Evolutionary conservation across 768 basidiomycete genomes (phyloP).

Genomic region (Lentinula aciculospora): DNA sequence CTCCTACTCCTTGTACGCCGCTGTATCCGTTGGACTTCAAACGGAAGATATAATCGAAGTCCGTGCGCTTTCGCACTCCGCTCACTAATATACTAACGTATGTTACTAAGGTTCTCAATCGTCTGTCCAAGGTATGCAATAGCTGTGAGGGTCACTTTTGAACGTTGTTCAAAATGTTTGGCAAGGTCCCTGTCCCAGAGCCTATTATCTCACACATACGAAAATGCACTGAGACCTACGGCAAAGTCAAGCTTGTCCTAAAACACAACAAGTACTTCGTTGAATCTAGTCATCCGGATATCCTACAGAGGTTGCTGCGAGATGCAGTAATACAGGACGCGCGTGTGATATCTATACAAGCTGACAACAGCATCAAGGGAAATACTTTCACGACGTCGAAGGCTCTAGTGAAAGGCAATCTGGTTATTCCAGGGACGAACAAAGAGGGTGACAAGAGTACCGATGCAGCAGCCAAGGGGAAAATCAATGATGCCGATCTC

Average conservation of each 20-base stretch:
- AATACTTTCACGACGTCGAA: conserved; percentile 75
- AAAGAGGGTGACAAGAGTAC: conserved; percentile 71
- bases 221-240: conserved; percentile 91
- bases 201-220: conserved; percentile 83
- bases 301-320: conserved; percentile 80
- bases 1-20: conserved; percentile 95
- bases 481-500: conserved; percentile 62
- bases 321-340: conserved; percentile 84
- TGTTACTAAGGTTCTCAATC: conserved; percentile 61
- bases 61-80: conserved; percentile 27
- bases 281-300: conserved; percentile 93
- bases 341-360: conserved; percentile 61
- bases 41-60: conserved; percentile 99
- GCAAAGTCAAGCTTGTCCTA: conserved; percentile 96
- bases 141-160: background rate
- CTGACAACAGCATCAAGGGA: conserved; percentile 73
- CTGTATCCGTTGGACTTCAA: conserved; percentile 95
- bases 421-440: conserved; percentile 83
- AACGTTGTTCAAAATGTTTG: background rate
- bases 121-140: conserved; percentile 62
- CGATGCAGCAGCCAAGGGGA: conserved; percentile 31
- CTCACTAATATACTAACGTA: conserved; percentile 23
- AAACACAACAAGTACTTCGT: conserved; percentile 98
- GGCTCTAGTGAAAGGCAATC: conserved; percentile 76
- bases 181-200: conserved; percentile 87